Conservation (phyloP, 148 eudicot species). For the Chenopodium suecicum region DNA sequence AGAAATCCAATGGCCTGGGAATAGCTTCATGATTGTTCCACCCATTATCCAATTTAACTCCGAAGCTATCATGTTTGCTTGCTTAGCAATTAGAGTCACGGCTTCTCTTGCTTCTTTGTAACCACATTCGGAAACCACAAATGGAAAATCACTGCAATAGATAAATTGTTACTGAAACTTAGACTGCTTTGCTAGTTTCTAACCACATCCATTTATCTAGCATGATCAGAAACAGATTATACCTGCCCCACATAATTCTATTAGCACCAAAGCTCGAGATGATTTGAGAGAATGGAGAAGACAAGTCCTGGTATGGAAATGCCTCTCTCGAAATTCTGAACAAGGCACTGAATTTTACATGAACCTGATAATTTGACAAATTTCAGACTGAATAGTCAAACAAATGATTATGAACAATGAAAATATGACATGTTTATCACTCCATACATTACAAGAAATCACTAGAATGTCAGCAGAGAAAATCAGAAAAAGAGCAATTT, state of each 20-base stretch:
- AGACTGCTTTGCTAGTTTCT: background rate
- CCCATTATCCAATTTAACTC: constrained; percentile 82
- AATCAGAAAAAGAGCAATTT: background rate
- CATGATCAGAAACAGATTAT: constrained; percentile 11
- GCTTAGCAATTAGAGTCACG: constrained; percentile 38
- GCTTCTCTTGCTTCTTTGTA: constrained; percentile 77
- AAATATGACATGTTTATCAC: background rate
- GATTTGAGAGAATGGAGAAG: constrained; percentile 48
- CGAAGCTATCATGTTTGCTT: constrained; percentile 43
- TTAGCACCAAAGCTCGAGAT: constrained; percentile 75
- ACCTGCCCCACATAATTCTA: constrained; percentile 99
- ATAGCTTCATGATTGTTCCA: constrained; percentile 52
- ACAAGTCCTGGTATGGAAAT: constrained; percentile 70
- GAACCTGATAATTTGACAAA: constrained; percentile 48
- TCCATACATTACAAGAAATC: background rate
- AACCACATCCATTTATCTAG: background rate
- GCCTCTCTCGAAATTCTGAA: constrained; percentile 75
- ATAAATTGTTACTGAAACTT: background rate
- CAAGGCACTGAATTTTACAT: constrained; percentile 85
- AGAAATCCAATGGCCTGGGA: constrained; percentile 51
- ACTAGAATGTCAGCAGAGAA: background rate
- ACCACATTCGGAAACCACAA: constrained; percentile 72
- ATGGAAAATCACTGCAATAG: constrained; percentile 82
- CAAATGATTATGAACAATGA: background rate
- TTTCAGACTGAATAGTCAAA: background rate